These are phyloP conservation scores for Zarea fungicola DNA, from an alignment of 2,329 filamentous ascomycete species.

Conservation along the genomic window DNA sequence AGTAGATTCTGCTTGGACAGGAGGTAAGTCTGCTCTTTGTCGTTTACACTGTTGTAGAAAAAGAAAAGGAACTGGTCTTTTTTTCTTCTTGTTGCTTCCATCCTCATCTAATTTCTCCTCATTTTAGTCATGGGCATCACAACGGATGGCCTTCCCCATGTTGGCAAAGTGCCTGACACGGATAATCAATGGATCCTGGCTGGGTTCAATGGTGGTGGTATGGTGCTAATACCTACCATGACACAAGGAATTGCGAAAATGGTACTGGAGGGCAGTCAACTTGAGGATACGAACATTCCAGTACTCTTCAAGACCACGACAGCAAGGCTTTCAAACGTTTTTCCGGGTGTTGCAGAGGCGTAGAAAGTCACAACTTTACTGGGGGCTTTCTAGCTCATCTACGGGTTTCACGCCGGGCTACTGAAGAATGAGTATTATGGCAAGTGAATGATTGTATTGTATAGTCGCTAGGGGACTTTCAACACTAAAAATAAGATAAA, in stretches of 20 bases:
- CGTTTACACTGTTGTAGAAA: no score
- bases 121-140: neutral
- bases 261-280: neutral
- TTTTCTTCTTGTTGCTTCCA: no score
- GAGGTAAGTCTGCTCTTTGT: neutral
- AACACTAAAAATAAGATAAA: no score
- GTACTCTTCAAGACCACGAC: neutral
- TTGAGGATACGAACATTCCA: neutral
- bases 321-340: neutral
- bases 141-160: neutral
- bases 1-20: neutral
- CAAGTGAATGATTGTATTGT: no score
- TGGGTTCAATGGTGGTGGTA: conserved; percentile 1
- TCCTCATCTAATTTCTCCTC: neutral
- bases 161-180: neutral
- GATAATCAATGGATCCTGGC: neutral
- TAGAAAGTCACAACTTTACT: no score
- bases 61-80: no score
- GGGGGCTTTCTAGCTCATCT: no score
- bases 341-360: neutral
- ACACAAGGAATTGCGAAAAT: neutral
- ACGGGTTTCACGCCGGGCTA: no score
- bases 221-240: neutral
- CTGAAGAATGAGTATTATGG: no score
- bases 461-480: no score